Base-by-base conservation (phyloP, 2,329 filamentous ascomycete genomes). In the Podosphaera xanthii region DNA sequence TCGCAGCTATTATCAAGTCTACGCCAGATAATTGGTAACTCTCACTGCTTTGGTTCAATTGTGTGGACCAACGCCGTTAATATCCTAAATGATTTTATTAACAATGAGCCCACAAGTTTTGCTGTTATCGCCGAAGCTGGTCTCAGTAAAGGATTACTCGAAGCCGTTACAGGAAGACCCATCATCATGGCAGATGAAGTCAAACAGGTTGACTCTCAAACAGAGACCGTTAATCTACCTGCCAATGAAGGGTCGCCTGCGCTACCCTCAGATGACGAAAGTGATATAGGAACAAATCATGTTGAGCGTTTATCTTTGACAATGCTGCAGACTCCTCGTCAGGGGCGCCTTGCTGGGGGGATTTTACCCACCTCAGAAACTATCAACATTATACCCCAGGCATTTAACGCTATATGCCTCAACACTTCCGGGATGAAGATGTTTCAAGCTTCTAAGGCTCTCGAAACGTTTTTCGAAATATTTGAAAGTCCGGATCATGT, bases 91-190 rank as follows among this genome's bases (percentile, higher is more conserved):
- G 91, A 88, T 65, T 98, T 98, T 71, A 94, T 99, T 66, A 94
- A 99, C 72, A 96, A 97, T 68, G 92, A 98, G 67, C 92, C 92
- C 0, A 98, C 92, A 0, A 98, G 92, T 70, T 98, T 95, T 69
- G 85, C 88, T 35, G 88, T 95, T 33, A 92, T 99, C 63, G 88
- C 87, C 12, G 92, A 99, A 72, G 91, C 92, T 57, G 89, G 89
- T 31, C 78, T 98, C 65, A 90, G 92, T 66, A 85, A 85, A 68
- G 87, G 83, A 58, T 85, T 96, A 60, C 76, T 99, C 12, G 84
- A 91, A 70, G 82, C 90, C 2, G 79, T 97, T 59, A 94, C 82
- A 1, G 76, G 78, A 3, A 73, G 72, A 14, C 63, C 67, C 22
- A 67, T 70, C 33, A 56, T 50, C 42, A 74, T 66, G 59, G 66